Percentiles rank a stretch among this genome's conserved stretches.
Evolutionary conservation across 805 yeast species (phyloP).

Genomic region (Yarrowia alimentaria): DNA sequence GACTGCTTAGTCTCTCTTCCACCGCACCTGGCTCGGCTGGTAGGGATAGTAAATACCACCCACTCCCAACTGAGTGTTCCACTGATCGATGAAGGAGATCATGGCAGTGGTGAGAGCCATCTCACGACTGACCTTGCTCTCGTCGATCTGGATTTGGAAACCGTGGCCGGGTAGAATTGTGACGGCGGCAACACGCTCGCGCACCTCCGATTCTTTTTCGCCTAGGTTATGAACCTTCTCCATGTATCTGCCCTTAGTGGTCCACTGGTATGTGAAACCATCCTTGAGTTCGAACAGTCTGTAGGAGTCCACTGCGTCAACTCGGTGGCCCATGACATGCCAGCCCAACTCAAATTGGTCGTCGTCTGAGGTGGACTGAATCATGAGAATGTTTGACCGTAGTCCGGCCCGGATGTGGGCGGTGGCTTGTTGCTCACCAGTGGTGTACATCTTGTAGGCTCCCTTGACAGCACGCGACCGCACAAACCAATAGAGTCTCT

Average conservation of each 20-base stretch:
- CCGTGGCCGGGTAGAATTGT: conserved; percentile 54
- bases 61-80: conserved; percentile 59
- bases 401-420: conserved; percentile 61
- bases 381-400: conserved; percentile 56
- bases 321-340: conserved; percentile 59
- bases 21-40: conserved; percentile 50
- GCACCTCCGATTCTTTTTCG: conserved; percentile 61
- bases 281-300: conserved; percentile 60
- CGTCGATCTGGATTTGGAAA: conserved; percentile 56
- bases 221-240: conserved; percentile 60
- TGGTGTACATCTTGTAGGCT: conserved; percentile 57
- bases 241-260: conserved; percentile 55
- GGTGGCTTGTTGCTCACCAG: conserved; percentile 56
- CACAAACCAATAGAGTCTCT: conserved; percentile 52
- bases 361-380: conserved; percentile 46
- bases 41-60: conserved; percentile 65
- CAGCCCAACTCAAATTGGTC: conserved; percentile 60
- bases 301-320: conserved; percentile 60
- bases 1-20: conserved; percentile 51
- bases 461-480: conserved; percentile 69
- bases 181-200: conserved; percentile 62
- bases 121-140: conserved; percentile 54
- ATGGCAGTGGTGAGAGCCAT: conserved; percentile 59
- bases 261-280: conserved; percentile 65
- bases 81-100: conserved; percentile 61